phyloP scores from a whole-genome alignment of 495 filamentous ascomycete genomes.

The Rhypophila decipiens region DNA sequence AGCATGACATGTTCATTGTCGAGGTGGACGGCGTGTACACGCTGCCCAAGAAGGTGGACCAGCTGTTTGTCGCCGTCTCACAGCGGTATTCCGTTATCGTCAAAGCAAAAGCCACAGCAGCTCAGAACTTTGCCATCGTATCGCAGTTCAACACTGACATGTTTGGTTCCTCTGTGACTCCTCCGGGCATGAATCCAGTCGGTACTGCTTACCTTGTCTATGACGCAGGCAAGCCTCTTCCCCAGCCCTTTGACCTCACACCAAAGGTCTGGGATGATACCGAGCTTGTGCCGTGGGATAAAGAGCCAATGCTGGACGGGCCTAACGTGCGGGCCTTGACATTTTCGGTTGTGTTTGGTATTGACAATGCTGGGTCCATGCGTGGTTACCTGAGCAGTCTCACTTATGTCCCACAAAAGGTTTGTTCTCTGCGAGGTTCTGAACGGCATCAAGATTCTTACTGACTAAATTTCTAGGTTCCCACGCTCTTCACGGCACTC shows the following conservation, averaged over 20 bases:
- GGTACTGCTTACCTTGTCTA: conserved; percentile 50
- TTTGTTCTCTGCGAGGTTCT: conserved; percentile 58
- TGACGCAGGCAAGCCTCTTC: conserved; percentile 45
- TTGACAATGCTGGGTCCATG: conserved; percentile 35
- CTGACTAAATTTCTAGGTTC: conserved; percentile 42
- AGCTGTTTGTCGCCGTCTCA: conserved; percentile 38
- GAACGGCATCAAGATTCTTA: background rate
- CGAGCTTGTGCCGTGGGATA: conserved; percentile 33
- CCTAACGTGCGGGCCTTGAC: conserved; percentile 15
- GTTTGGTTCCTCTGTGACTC: conserved; percentile 8
- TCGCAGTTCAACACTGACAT: conserved; percentile 25
- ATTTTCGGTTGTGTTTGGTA: conserved; percentile 44
- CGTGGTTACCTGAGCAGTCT: conserved; percentile 50
- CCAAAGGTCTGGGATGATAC: conserved; percentile 55
- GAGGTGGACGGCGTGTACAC: conserved; percentile 39
- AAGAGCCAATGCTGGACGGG: conserved; percentile 4
- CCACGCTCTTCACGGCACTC: conserved; percentile 54
- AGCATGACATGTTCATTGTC: conserved; percentile 38
- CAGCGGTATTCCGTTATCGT: conserved; percentile 53
- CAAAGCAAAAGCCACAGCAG: conserved; percentile 28
- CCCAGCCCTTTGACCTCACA: conserved; percentile 24
- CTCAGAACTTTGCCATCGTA: conserved; percentile 20
- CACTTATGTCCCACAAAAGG: conserved; percentile 58
- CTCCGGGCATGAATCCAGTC: conserved; percentile 3
- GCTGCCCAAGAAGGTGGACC: conserved; percentile 10